Evolutionary conservation across 208 protist species (phyloP).

Genomic region (Trypanosomatidae sp.): DNA sequence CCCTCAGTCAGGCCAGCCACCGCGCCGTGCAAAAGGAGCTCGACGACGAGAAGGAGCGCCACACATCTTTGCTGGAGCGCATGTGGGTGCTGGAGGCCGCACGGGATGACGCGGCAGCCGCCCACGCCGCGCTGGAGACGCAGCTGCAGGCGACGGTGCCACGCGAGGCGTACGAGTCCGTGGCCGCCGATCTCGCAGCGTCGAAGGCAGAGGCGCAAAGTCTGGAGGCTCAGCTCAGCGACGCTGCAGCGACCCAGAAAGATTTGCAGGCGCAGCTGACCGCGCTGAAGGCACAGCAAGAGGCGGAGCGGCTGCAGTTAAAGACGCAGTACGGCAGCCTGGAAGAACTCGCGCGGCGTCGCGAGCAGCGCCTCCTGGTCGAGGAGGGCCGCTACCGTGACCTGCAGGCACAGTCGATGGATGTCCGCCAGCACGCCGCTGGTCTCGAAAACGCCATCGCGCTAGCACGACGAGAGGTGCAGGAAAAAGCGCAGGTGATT

Average conservation of each 20-base stretch:
- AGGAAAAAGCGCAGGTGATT: conserved; percentile 5
- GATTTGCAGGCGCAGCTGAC: conserved; percentile 15
- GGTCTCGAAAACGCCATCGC: conserved; percentile 20
- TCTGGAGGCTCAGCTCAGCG: conserved; percentile 35
- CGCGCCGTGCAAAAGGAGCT: conserved; percentile 42
- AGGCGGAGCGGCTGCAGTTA: conserved; percentile 14
- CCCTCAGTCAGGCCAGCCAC: conserved; percentile 37
- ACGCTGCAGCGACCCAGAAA: conserved; percentile 15
- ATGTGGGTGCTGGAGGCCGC: conserved; percentile 73
- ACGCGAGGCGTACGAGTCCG: conserved; percentile 42
- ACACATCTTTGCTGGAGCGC: conserved; percentile 59
- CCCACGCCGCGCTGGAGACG: conserved; percentile 9
- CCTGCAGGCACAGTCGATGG: conserved; percentile 12
- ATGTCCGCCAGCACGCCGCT: conserved; percentile 19
- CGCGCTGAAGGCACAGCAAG: conserved; percentile 22
- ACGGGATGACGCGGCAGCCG: conserved; percentile 40
- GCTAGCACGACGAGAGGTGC: conserved; percentile 12
- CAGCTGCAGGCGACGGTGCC: conserved; percentile 45
- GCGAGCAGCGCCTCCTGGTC: conserved; percentile 11
- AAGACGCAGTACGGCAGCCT: conserved; percentile 7
- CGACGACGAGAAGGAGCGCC: conserved; percentile 50
- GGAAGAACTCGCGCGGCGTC: conserved; percentile 11
- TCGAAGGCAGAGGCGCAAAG: conserved; percentile 20
- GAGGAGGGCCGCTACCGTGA: conserved; percentile 15
- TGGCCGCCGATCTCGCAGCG: conserved; percentile 36